These are phyloP conservation scores for Neofusicoccum ribis DNA, from an alignment of 2,329 filamentous ascomycete genomes.

Conservation along the genomic window DNA sequence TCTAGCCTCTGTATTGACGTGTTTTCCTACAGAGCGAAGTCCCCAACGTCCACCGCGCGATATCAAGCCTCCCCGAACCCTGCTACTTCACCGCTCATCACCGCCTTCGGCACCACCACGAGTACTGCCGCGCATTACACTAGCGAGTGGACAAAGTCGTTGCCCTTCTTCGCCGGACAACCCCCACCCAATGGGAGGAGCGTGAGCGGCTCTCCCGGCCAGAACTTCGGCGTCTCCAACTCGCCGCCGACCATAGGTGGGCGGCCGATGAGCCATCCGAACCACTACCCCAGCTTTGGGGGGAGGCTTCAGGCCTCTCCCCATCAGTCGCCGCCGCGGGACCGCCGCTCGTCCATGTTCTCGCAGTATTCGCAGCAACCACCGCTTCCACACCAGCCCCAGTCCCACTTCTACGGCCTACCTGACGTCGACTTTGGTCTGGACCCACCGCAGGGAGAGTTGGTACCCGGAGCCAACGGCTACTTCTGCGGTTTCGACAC, in stretches of 20 bases:
- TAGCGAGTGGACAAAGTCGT: conserved; percentile 50
- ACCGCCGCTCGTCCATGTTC: conserved; percentile 55
- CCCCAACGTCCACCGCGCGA: conserved; percentile 35
- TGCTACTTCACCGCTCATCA: conserved; percentile 40
- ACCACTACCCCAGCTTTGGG: conserved; percentile 45
- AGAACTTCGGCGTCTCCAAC: conserved; percentile 37
- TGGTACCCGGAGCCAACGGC: conserved; percentile 66
- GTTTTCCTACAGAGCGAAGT: conserved; percentile 35
- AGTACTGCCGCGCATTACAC: conserved; percentile 40
- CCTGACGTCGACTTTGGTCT: conserved; percentile 69
- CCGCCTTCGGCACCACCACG: conserved; percentile 40
- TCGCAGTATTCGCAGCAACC: conserved; percentile 54
- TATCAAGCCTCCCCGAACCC: conserved; percentile 39
- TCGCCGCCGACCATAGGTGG: conserved; percentile 34
- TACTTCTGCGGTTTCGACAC: conserved; percentile 82
- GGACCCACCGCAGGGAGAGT: conserved; percentile 46
- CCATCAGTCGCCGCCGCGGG: conserved; percentile 34
- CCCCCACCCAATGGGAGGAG: conserved; percentile 43
- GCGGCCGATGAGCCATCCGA: conserved; percentile 49
- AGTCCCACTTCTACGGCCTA: conserved; percentile 74
- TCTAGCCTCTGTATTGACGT: conserved; percentile 7
- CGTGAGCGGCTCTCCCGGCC: conserved; percentile 45
- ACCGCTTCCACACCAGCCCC: conserved; percentile 73
- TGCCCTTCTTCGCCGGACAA: conserved; percentile 44
- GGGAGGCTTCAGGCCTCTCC: conserved; percentile 37